Evolutionary conservation across 495 filamentous ascomycete genomes (phyloP).

Genomic region (Talaromyces wortmannii): DNA sequence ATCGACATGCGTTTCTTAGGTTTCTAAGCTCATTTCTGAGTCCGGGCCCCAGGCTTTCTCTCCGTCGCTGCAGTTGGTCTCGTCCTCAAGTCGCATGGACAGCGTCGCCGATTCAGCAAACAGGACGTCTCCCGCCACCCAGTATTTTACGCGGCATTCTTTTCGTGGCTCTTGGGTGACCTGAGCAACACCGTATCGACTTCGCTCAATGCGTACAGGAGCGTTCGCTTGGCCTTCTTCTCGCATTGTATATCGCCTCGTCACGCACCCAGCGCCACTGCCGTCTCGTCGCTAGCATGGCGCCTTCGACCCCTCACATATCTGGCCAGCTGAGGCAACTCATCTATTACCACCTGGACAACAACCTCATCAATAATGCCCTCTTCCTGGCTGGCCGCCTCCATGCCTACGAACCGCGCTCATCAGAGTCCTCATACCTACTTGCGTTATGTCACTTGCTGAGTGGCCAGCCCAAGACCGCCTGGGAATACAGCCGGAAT

Average conservation of each 20-base stretch:
- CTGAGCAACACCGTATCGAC: not conserved
- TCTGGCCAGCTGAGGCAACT: conserved; percentile 72
- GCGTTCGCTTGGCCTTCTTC: not conserved
- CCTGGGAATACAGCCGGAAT: conserved; percentile 63
- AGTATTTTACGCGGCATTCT: conserved; percentile 1
- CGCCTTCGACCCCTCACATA: conserved; percentile 58
- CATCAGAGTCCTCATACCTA: conserved; percentile 74
- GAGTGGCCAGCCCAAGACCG: conserved; percentile 67
- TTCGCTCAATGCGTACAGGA: not conserved
- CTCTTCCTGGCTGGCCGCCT: conserved; percentile 87
- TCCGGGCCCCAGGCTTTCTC: conserved; percentile 5
- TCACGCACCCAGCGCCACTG: conserved; percentile 4
- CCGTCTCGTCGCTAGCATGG: conserved; percentile 46
- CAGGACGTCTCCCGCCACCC: not conserved
- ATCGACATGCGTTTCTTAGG: conserved; percentile 19
- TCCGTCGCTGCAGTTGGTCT: not conserved
- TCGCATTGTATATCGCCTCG: not conserved
- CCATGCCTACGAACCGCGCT: conserved; percentile 70
- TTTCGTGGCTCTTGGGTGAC: not conserved
- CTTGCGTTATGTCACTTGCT: conserved; percentile 77
- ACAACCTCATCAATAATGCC: conserved; percentile 77
- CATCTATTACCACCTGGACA: conserved; percentile 91
- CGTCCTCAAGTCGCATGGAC: not conserved
- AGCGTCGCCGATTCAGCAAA: not conserved
- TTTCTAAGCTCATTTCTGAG: conserved; percentile 11